These are phyloP conservation scores for Daldinia vernicosa DNA, from an alignment of 495 filamentous ascomycete species.

Conservation along the genomic window DNA sequence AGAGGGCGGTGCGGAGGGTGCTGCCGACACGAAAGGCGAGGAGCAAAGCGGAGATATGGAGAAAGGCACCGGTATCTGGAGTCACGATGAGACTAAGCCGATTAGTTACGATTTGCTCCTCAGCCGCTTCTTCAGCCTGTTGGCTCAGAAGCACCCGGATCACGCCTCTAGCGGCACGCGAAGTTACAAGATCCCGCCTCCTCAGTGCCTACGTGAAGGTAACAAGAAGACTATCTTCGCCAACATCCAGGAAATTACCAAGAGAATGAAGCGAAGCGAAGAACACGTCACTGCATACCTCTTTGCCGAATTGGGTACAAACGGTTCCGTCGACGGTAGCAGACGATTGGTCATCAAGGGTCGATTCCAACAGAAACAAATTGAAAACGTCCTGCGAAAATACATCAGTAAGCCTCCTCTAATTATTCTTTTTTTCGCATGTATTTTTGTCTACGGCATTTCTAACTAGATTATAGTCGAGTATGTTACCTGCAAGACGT, in stretches of 20 bases:
- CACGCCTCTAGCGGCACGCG: conserved; percentile 84
- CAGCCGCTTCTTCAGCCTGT: conserved; percentile 87
- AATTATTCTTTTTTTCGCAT: background rate
- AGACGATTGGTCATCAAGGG: conserved; percentile 97
- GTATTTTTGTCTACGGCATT: conserved; percentile 1
- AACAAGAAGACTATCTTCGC: conserved; percentile 99
- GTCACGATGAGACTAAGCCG: conserved; percentile 75
- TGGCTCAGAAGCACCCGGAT: conserved; percentile 94
- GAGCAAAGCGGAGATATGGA: conserved; percentile 78
- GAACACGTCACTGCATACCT: conserved; percentile 97
- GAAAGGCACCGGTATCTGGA: conserved; percentile 93
- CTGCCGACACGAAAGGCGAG: conserved; percentile 56
- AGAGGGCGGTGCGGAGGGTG: conserved; percentile 71
- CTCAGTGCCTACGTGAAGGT: conserved; percentile 98
- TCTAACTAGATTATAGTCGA: conserved; percentile 67
- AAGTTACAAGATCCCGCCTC: conserved; percentile 98
- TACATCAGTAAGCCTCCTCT: conserved; percentile 80
- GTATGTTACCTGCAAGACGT: conserved; percentile 99
- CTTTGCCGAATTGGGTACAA: conserved; percentile 97
- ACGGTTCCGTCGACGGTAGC: conserved; percentile 90
- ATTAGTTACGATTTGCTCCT: conserved; percentile 88
- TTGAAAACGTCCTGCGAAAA: conserved; percentile 91
- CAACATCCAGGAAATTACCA: conserved; percentile 92
- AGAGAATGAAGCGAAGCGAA: conserved; percentile 89
- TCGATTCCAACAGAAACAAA: conserved; percentile 97